These are phyloP conservation scores for Ganoderma resinaceum DNA, from an alignment of 1,284 basidiomycete genomes.

Conservation along the genomic window DNA sequence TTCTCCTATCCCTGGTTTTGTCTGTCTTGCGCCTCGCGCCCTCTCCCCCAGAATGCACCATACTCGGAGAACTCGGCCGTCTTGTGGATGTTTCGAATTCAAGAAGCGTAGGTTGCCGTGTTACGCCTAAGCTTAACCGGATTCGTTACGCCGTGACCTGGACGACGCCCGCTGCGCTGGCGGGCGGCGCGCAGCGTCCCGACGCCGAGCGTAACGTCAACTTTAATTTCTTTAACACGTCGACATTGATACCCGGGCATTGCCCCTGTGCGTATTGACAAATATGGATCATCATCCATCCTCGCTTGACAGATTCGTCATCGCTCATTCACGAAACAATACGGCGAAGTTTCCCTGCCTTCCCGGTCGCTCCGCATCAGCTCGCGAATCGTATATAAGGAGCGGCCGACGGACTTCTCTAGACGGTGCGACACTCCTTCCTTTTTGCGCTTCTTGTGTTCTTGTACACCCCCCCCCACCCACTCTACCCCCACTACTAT, in stretches of 20 bases:
- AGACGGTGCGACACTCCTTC: constrained; percentile 24
- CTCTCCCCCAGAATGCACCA: not conserved
- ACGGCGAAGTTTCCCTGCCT: constrained; percentile 27
- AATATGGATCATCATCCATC: constrained; percentile 29
- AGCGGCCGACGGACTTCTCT: constrained; percentile 12
- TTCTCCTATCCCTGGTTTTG: constrained; percentile 15
- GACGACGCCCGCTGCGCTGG: constrained; percentile 15
- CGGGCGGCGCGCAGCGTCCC: constrained; percentile 16
- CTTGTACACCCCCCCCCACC: constrained; percentile 15
- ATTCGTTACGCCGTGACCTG: constrained; percentile 5
- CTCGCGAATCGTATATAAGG: constrained; percentile 29
- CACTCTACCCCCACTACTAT: constrained; percentile 7
- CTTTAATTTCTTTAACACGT: constrained; percentile 18
- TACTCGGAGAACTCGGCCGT: not conserved
- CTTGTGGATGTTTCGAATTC: constrained; percentile 1
- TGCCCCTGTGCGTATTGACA: constrained; percentile 26
- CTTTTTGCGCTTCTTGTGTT: constrained; percentile 28
- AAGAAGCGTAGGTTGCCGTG: constrained; percentile 11
- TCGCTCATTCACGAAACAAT: constrained; percentile 32
- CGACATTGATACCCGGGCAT: constrained; percentile 27
- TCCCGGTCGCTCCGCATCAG: constrained; percentile 32
- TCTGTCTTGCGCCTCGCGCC: constrained; percentile 12
- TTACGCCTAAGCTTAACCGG: not conserved
- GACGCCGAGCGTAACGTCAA: constrained; percentile 21
- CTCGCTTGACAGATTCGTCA: constrained; percentile 33